Percentiles rank a stretch among this genome's conserved stretches.
Conservation (phyloP, 257 asterid genomes). For the Striga asiatica region DNA sequence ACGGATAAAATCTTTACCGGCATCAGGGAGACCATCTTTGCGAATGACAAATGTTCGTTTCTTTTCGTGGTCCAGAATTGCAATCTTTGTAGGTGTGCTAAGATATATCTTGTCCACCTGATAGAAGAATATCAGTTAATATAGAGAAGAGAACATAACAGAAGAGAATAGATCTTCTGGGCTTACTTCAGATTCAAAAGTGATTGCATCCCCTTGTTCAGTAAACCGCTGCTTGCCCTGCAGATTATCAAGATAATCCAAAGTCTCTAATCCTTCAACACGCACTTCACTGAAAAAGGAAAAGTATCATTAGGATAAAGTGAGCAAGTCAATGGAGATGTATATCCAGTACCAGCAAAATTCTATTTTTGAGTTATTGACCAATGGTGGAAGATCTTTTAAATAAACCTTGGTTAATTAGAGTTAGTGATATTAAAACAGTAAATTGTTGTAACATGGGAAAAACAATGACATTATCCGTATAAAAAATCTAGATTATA, state of each 20-base stretch:
- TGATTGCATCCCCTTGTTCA: conserved; percentile 85
- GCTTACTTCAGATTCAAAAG: conserved; percentile 84
- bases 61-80: conserved; percentile 91
- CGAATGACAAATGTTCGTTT: conserved; percentile 80
- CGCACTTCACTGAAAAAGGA: conserved; percentile 69
- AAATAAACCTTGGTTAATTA: too few relatives aligned
- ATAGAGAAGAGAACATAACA: too few relatives aligned
- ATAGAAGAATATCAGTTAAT: too few relatives aligned
- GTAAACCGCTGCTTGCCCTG: conserved; percentile 65
- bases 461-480: too few relatives aligned
- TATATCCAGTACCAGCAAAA: too few relatives aligned
- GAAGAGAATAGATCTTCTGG: conserved; percentile 2
- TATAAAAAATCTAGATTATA: too few relatives aligned
- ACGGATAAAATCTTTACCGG: conserved; percentile 38
- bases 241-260: conserved; percentile 84
- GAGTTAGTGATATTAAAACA: too few relatives aligned
- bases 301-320: conserved; percentile 7
- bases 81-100: conserved; percentile 79
- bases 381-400: too few relatives aligned
- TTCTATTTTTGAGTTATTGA: too few relatives aligned
- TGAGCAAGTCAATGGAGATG: too few relatives aligned
- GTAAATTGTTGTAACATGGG: too few relatives aligned
- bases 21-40: conserved; percentile 93
- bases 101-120: conserved; percentile 89
- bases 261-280: conserved; percentile 91